Conservation (phyloP, 257 asterid genomes). For the Nemophila menziesii region DNA sequence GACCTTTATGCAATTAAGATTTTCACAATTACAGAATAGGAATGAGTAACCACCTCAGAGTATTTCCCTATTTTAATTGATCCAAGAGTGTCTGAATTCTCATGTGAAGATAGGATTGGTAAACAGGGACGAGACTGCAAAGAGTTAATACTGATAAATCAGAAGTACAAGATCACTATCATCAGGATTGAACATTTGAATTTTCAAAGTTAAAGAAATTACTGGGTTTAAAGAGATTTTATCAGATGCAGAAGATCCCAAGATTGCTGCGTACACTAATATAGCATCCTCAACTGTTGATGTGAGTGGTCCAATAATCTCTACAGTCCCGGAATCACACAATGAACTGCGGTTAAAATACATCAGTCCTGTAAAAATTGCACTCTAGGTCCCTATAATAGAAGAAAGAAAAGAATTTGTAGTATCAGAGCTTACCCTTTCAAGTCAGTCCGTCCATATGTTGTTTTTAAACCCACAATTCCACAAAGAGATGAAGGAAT, state of each 20-base stretch:
- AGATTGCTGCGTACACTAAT: conserved; percentile 93
- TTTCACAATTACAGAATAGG: conserved; percentile 8
- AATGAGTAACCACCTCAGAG: conserved; percentile 51
- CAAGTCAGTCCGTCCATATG: conserved; percentile 83
- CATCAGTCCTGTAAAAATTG: no score
- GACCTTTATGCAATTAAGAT: conserved; percentile 10
- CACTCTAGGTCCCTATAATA: no score
- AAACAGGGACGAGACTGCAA: conserved; percentile 75
- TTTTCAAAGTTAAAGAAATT: conserved; percentile 18
- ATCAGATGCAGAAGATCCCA: conserved; percentile 67
- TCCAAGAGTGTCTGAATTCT: conserved; percentile 34
- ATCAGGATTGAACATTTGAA: background rate
- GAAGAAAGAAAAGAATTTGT: background rate
- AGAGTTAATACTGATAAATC: conserved; percentile 12
- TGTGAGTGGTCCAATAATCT: conserved; percentile 81
- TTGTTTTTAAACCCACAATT: conserved; percentile 85
- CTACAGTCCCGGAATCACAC: conserved; percentile 86
- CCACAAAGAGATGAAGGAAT: conserved; percentile 97
- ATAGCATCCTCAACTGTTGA: conserved; percentile 77
- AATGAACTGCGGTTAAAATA: conserved; percentile 46
- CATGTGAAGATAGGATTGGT: conserved; percentile 55
- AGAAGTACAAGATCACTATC: background rate
- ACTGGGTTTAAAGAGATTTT: conserved; percentile 74
- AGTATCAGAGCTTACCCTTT: conserved; percentile 46
- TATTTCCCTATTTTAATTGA: conserved; percentile 72